These are phyloP conservation scores for Curvularia lunata DNA, from an alignment of 2,329 filamentous ascomycete genomes.

Conservation along the genomic window DNA sequence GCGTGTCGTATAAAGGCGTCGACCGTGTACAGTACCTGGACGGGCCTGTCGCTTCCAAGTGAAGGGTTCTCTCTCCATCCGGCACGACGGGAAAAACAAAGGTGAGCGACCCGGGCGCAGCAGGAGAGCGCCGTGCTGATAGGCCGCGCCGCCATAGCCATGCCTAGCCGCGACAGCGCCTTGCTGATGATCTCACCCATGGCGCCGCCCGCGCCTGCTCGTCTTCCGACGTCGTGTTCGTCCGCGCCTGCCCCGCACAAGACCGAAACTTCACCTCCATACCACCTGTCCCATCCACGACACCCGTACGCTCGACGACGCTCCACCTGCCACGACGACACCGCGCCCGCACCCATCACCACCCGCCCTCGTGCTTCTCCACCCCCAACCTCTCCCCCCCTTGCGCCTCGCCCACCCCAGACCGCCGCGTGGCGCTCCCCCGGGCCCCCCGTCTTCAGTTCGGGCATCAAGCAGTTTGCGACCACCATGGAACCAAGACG, in stretches of 20 bases:
- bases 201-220: conserved; percentile 17
- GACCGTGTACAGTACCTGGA: neutral
- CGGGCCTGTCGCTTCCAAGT: neutral
- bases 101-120: neutral
- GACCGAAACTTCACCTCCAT: conserved; percentile 19
- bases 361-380: neutral
- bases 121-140: neutral
- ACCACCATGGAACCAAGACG: conserved; percentile 66
- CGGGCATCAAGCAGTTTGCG: conserved; percentile 26
- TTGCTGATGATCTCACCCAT: conserved; percentile 30
- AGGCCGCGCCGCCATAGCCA: neutral
- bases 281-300: conserved; percentile 11
- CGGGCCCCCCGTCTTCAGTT: conserved; percentile 1
- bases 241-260: conserved; percentile 25
- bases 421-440: conserved; percentile 22
- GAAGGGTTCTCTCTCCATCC: neutral
- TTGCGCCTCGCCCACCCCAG: conserved; percentile 16
- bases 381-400: conserved; percentile 10
- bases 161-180: conserved; percentile 8
- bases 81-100: neutral
- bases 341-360: neutral
- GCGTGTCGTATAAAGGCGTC: too few species aligned
- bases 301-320: conserved; percentile 1
- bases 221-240: conserved; percentile 16
- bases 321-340: neutral